These are phyloP conservation scores for Leccinum imitatum DNA, from an alignment of 768 basidiomycete species.

Conservation along the genomic window DNA sequence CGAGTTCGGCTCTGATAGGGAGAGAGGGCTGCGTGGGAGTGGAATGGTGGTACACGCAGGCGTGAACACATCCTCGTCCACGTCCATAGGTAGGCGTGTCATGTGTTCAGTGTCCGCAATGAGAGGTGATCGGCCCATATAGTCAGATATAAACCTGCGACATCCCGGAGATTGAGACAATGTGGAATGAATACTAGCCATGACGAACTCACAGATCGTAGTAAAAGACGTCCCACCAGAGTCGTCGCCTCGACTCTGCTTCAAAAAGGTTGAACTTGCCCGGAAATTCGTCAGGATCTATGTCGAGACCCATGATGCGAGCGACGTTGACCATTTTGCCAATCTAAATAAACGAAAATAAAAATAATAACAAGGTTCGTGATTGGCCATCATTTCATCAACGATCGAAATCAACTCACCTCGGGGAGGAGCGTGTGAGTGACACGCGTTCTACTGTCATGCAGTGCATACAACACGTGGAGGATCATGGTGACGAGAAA, in stretches of 20 bases:
- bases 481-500: conserved; percentile 58
- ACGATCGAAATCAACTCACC: conserved; percentile 29
- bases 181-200: not conserved
- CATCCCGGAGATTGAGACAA: conserved; percentile 14
- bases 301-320: conserved; percentile 58
- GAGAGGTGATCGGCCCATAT: conserved; percentile 60
- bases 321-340: conserved; percentile 72
- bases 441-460: conserved; percentile 48
- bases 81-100: conserved; percentile 54
- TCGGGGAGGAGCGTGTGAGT: conserved; percentile 33
- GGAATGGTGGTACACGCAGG: conserved; percentile 47
- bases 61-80: conserved; percentile 53
- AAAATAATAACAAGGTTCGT: not conserved
- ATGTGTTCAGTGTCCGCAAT: conserved; percentile 56
- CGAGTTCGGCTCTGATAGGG: conserved; percentile 28
- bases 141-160: conserved; percentile 67
- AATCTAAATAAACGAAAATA: conserved; percentile 37
- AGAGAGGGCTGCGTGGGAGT: conserved; percentile 31
- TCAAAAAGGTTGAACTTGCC: conserved; percentile 50
- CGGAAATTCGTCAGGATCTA: conserved; percentile 55
- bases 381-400: conserved; percentile 24
- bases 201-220: conserved; percentile 67
- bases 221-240: conserved; percentile 82
- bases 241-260: conserved; percentile 49
- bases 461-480: conserved; percentile 52